These are phyloP conservation scores for Liriodendron chinense DNA, from an alignment of 164 flowering plant species.

Conservation along the genomic window DNA sequence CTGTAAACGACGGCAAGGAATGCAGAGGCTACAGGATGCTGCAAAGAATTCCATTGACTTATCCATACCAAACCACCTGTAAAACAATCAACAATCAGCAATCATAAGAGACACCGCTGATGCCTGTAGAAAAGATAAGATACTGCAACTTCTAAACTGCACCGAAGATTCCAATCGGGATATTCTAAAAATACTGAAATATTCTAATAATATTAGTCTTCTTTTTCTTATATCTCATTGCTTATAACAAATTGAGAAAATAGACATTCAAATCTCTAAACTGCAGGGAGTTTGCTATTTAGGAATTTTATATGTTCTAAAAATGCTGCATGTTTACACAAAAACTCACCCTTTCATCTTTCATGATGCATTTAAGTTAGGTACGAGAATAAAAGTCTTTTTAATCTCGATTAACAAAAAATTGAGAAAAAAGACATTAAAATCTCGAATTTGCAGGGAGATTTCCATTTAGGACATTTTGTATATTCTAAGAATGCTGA, in stretches of 20 bases:
- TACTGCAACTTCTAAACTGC: background rate
- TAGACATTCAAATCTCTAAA: background rate
- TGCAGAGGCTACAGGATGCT: constrained; percentile 88
- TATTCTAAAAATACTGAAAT: background rate
- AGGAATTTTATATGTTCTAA: no score
- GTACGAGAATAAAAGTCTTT: no score
- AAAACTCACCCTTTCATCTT: no score
- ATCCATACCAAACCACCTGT: constrained; percentile 92
- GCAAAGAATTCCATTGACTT: constrained; percentile 75
- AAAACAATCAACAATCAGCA: constrained; percentile 5
- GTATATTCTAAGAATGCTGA: background rate
- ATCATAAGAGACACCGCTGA: background rate
- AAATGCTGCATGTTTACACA: no score
- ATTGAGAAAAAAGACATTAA: no score
- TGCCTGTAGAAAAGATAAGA: constrained; percentile 2
- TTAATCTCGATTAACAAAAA: no score
- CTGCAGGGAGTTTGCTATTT: background rate
- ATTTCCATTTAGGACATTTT: background rate
- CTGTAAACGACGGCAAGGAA: constrained; percentile 81
- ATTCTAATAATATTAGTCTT: background rate
- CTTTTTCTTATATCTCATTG: no score
- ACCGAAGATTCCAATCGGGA: background rate
- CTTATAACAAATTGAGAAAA: no score
- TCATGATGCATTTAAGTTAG: no score
- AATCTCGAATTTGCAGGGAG: background rate